A percentile compares a stretch with the other conserved stretches of the same genome.
Evolutionary conservation across 345 rosid genomes (phyloP).

Genomic region (Psidium guajava): DNA sequence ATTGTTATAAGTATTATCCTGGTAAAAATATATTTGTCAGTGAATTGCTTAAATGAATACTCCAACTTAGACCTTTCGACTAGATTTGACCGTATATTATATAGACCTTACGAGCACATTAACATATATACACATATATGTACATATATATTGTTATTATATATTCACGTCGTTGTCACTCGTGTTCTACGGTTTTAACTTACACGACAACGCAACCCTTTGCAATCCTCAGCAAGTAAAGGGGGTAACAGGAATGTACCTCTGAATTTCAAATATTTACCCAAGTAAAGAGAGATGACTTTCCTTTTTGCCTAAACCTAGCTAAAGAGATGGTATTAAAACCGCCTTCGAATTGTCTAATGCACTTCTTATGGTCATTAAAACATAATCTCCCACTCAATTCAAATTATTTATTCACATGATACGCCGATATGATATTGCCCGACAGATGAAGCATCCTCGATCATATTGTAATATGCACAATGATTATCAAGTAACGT

Average conservation of each 20-base stretch:
- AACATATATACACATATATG: too few relatives aligned
- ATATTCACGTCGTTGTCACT: not conserved
- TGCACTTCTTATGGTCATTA: not conserved
- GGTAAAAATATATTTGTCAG: not conserved
- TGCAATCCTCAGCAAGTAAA: not conserved
- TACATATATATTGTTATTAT: not conserved
- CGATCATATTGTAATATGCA: not conserved
- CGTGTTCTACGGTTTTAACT: not conserved
- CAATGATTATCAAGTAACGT: not conserved
- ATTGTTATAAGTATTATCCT: not conserved
- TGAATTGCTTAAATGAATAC: not conserved
- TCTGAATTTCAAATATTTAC: not conserved
- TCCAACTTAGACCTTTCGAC: not conserved
- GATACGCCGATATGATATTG: not conserved
- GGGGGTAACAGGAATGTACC: not conserved
- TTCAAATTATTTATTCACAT: not conserved
- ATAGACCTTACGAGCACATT: not conserved
- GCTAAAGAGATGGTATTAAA: not conserved
- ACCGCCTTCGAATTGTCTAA: not conserved
- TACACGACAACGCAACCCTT: not conserved
- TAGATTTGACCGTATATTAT: not conserved
- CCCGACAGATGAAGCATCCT: not conserved
- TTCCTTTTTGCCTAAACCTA: not conserved
- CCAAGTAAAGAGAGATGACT: not conserved
- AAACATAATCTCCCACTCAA: not conserved